Evolutionary conservation across 148 eudicot species (phyloP), one percentile per base, ranked within the genome.

Genomic region (Rhododendron kiyosumense): DNA sequence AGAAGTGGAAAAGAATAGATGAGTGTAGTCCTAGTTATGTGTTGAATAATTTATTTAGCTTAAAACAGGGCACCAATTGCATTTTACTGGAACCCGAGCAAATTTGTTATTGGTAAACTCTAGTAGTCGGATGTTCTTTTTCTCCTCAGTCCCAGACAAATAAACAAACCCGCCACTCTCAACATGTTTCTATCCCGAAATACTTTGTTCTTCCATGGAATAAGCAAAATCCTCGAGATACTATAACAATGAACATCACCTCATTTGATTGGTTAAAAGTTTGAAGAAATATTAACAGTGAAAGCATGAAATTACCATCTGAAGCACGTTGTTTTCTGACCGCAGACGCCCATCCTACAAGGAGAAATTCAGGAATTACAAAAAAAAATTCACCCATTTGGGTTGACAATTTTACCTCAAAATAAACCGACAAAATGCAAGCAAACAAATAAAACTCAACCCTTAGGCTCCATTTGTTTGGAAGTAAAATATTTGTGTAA

Each of bases 281-380:
- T 49, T 45, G 13, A 6, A 26, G 65, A 7, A 9, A 2, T 24
- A 12, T 52, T 36, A 78, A 46, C 83, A 26, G 75, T 54, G 34
- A 41, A 32, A 22, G 84, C 65, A 13, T 32, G 76, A 84, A 52
- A 51, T 87, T 94, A 97, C 99, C 99, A 94, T 93, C 34, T 92
- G 95, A 84, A 95, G 96, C 85, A 95, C 80, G 88, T 92, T 90
- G 89, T 91, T 94, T 85, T 95, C 98, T 57, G 94, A 85, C 81
- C 85, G 90, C 89, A 92, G 85, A 48, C 81, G 85, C 84, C 85
- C 93, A 88, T 86, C 94, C 99, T 97, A 91, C 93, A 85, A 73
- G 83, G 30, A 52, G 81, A 82, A 86, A 36, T 43, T 79, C 82
- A 87, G 54, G 11, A 84, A 61, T 88, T 78, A 90, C 80, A 71